phyloP scores from a whole-genome alignment of 2,329 filamentous ascomycete genomes.

The Teratosphaeria pseudoeucalypti region DNA sequence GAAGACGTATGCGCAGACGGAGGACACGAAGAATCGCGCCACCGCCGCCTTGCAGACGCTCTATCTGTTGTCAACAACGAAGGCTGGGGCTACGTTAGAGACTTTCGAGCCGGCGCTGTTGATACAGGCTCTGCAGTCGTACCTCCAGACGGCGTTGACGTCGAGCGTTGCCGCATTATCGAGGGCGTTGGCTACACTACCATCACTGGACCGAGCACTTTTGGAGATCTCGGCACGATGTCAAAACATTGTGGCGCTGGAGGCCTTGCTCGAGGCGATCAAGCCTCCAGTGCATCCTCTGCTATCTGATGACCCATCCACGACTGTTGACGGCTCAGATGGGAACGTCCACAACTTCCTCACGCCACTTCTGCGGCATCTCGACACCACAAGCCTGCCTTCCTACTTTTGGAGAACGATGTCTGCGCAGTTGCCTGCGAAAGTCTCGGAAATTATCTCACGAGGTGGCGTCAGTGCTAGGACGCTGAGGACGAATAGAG shows the following conservation, averaged over 20 bases:
- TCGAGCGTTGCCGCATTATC: slow-evolving; percentile 65
- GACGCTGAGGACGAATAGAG: slow-evolving; percentile 66
- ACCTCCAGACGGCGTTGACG: slow-evolving; percentile 71
- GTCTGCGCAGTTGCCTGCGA: slow-evolving; percentile 62
- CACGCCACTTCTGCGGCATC: slow-evolving; percentile 54
- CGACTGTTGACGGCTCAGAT: slow-evolving; percentile 29
- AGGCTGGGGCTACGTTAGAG: slow-evolving; percentile 30
- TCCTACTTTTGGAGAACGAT: slow-evolving; percentile 92
- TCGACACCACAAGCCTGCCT: slow-evolving; percentile 78
- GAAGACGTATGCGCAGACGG: slow-evolving; percentile 48
- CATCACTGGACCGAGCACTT: slow-evolving; percentile 70
- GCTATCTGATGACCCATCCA: slow-evolving; percentile 28
- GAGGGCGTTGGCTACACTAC: slow-evolving; percentile 66
- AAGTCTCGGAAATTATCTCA: slow-evolving; percentile 74
- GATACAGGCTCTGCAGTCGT: slow-evolving; percentile 66
- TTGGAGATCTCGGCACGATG: slow-evolving; percentile 73
- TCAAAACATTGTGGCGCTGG: slow-evolving; percentile 83
- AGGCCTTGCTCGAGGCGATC: slow-evolving; percentile 60
- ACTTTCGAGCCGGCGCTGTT: slow-evolving; percentile 59
- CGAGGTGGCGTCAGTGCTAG: slow-evolving; percentile 76
- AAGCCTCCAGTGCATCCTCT: slow-evolving; percentile 61
- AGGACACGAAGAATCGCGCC: slow-evolving; percentile 65
- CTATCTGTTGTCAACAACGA: slow-evolving; percentile 60
- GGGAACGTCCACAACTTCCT: slow-evolving; percentile 46
- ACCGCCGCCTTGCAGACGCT: slow-evolving; percentile 65